A percentile compares a stretch with the other conserved stretches of the same genome.
These are phyloP conservation scores for Chlamydomonas schloesseri DNA, from an alignment of 139 green algal species.

Conservation along the genomic window DNA sequence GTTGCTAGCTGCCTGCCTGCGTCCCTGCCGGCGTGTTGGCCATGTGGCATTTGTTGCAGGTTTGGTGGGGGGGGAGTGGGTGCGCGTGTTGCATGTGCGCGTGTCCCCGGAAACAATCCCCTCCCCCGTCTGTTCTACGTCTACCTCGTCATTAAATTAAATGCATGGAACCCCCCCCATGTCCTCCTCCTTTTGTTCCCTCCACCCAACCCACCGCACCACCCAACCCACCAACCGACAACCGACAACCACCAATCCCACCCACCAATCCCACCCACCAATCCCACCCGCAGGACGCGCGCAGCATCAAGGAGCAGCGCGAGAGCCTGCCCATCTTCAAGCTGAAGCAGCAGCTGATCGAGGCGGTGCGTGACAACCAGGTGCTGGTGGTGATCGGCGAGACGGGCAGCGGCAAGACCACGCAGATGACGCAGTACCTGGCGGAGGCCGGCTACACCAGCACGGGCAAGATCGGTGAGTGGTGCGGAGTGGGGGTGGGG, in stretches of 20 bases:
- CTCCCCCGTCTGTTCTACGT: too few relatives aligned
- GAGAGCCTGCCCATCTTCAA: conserved; percentile 95
- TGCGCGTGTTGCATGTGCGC: too few relatives aligned
- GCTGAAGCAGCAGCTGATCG: conserved; percentile 91
- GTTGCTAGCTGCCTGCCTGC: too few relatives aligned
- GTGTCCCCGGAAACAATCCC: too few relatives aligned
- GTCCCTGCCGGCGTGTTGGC: too few relatives aligned
- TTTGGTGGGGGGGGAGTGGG: too few relatives aligned
- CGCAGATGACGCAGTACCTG: conserved; percentile 99
- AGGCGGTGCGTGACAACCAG: conserved; percentile 92
- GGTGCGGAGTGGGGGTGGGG: too few relatives aligned
- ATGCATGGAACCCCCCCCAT: too few relatives aligned
- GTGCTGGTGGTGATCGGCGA: conserved; percentile 97
- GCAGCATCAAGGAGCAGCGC: conserved; percentile 95
- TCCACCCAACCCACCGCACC: background rate
- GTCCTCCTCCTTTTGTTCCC: too few relatives aligned
- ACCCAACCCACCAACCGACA: background rate
- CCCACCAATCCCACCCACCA: background rate
- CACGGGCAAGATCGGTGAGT: conserved; percentile 75
- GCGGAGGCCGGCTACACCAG: conserved; percentile 93
- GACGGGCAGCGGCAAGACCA: conserved; percentile 97
- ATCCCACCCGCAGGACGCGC: conserved; percentile 65
- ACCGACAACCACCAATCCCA: background rate
- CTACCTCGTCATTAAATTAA: too few relatives aligned
- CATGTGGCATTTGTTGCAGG: too few relatives aligned